Evolutionary conservation across 192 early-diverging fungal genomes (phyloP).

Genomic region (Gamsiella multidivaricata): DNA sequence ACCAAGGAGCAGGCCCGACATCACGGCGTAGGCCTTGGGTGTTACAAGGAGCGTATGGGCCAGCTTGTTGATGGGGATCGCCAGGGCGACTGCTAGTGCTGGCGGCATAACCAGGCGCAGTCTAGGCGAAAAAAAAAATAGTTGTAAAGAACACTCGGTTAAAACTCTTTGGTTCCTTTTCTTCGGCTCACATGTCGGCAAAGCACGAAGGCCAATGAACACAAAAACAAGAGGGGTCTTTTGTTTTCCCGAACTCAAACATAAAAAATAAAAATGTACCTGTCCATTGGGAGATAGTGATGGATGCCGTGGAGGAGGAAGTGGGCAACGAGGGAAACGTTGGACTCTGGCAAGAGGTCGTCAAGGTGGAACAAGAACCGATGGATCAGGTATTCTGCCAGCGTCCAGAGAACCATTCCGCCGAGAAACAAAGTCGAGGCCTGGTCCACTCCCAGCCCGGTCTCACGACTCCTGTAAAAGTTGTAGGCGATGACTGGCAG

Average conservation of each 20-base stretch:
- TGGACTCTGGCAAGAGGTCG: slow-evolving; percentile 85
- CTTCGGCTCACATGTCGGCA: slow-evolving; percentile 1
- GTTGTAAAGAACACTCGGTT: neutral
- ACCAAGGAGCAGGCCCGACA: slow-evolving; percentile 80
- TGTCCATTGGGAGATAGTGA: slow-evolving; percentile 97
- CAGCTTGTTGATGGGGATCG: slow-evolving; percentile 66
- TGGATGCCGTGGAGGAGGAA: slow-evolving; percentile 96
- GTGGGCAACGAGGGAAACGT: slow-evolving; percentile 77
- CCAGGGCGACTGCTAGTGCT: slow-evolving; percentile 77
- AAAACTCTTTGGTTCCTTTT: neutral
- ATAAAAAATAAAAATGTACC: slow-evolving; percentile 19
- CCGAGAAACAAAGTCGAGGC: slow-evolving; percentile 63
- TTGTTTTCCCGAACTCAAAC: neutral
- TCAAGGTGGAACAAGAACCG: slow-evolving; percentile 96
- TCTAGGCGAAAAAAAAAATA: neutral
- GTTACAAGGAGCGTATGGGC: slow-evolving; percentile 69
- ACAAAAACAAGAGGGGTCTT: neutral
- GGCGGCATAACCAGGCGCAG: slow-evolving; percentile 98
- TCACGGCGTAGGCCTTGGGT: slow-evolving; percentile 71
- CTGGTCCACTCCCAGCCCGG: slow-evolving; percentile 47
- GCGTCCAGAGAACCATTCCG: slow-evolving; percentile 84
- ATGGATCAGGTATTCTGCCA: slow-evolving; percentile 92
- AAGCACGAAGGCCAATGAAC: neutral
- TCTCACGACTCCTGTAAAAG: slow-evolving; percentile 51
- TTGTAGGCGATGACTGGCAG: slow-evolving; percentile 72